A percentile compares a stretch with the other conserved stretches of the same genome.
Evolutionary conservation across 1,139 yeast species (phyloP).

Genomic region (Zygosaccharomyces sapae): DNA sequence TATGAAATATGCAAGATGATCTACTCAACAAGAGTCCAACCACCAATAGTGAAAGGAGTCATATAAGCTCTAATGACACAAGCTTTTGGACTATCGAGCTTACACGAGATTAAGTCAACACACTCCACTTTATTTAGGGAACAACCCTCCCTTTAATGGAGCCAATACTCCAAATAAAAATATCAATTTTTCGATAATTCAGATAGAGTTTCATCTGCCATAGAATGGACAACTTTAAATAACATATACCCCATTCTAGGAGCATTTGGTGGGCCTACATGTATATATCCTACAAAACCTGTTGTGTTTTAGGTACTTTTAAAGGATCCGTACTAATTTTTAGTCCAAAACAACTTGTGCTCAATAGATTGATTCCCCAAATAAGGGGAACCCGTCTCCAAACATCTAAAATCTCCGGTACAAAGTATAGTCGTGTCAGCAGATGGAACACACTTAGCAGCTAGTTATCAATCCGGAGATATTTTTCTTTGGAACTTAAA

Average conservation of each 20-base stretch:
- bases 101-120: slow-evolving; percentile 11
- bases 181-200: slow-evolving; percentile 10
- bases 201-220: slow-evolving; percentile 9
- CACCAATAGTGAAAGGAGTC: slow-evolving; percentile 8
- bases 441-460: slow-evolving; percentile 49
- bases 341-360: slow-evolving; percentile 29
- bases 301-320: slow-evolving; percentile 31
- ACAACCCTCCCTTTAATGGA: neutral
- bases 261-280: slow-evolving; percentile 33
- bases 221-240: slow-evolving; percentile 28
- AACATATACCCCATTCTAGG: slow-evolving; percentile 27
- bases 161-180: neutral
- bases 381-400: slow-evolving; percentile 6
- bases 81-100: slow-evolving; percentile 15
- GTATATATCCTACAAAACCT: slow-evolving; percentile 26
- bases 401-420: slow-evolving; percentile 35
- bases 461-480: slow-evolving; percentile 45
- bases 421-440: slow-evolving; percentile 46
- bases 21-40: slow-evolving; percentile 6
- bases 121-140: slow-evolving; percentile 1
- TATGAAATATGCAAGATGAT: slow-evolving; percentile 18
- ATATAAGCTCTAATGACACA: slow-evolving; percentile 4
- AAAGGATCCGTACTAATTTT: slow-evolving; percentile 32
- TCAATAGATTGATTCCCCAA: slow-evolving; percentile 26
- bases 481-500: slow-evolving; percentile 47